phyloP scores from a whole-genome alignment of 768 basidiomycete species.

The Leccinum obscurum region DNA sequence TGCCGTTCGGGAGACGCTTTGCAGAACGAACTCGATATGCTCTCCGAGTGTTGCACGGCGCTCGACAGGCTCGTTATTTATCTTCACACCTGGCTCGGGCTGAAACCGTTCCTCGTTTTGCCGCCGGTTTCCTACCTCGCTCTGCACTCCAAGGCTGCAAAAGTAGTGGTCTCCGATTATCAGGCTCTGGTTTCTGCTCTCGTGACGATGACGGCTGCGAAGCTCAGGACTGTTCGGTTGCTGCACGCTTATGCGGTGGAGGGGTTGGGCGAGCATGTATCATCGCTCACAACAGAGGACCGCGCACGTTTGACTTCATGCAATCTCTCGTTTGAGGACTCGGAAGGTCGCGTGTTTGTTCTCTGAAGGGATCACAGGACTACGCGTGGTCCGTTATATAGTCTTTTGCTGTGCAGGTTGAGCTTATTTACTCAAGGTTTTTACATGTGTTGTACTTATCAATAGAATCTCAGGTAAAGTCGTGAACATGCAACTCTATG shows the following conservation, averaged over 20 bases:
- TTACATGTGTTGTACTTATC: background rate
- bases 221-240: slow-evolving; percentile 21
- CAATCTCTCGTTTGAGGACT: slow-evolving; percentile 25
- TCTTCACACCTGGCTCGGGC: slow-evolving; percentile 26
- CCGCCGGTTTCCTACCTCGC: slow-evolving; percentile 29
- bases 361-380: slow-evolving; percentile 6
- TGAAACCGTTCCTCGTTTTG: slow-evolving; percentile 20
- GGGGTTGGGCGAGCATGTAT: slow-evolving; percentile 15
- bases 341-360: slow-evolving; percentile 19
- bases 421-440: background rate
- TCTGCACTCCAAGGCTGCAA: slow-evolving; percentile 20
- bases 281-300: slow-evolving; percentile 11
- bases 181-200: slow-evolving; percentile 25
- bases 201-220: slow-evolving; percentile 21
- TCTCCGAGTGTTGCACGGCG: slow-evolving; percentile 25
- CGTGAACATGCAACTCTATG: background rate
- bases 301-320: slow-evolving; percentile 8
- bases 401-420: background rate
- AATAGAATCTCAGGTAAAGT: background rate
- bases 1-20: slow-evolving; percentile 25
- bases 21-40: slow-evolving; percentile 26
- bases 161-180: slow-evolving; percentile 16
- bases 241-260: slow-evolving; percentile 16
- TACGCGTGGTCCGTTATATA: background rate
- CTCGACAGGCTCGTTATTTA: slow-evolving; percentile 29